A percentile compares a stretch with the other conserved stretches of the same genome.
These are phyloP conservation scores for Annulohypoxylon stygium DNA, from an alignment of 495 filamentous ascomycete species.

Conservation along the genomic window DNA sequence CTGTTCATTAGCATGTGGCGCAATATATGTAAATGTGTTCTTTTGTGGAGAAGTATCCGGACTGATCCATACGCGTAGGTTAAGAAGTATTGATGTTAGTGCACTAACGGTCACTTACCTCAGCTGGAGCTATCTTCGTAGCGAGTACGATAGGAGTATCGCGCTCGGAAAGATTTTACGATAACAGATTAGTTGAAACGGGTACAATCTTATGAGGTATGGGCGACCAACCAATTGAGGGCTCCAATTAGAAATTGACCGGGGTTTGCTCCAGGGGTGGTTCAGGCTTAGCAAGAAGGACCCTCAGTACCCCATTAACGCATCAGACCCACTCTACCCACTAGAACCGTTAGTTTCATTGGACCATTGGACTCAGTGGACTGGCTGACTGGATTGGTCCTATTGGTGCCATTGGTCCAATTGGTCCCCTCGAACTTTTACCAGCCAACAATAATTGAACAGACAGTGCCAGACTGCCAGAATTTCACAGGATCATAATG, in stretches of 20 bases:
- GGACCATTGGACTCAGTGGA: too few relatives aligned
- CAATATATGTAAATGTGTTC: constrained; percentile 12
- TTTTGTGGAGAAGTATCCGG: background rate
- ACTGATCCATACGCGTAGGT: background rate
- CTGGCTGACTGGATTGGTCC: too few relatives aligned
- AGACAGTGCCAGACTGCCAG: background rate
- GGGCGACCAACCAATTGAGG: constrained; percentile 38
- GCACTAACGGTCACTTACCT: constrained; percentile 19
- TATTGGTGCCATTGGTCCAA: too few relatives aligned
- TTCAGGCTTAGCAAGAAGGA: constrained; percentile 1
- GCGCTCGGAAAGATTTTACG: background rate
- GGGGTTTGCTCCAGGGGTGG: background rate
- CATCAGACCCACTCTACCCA: background rate
- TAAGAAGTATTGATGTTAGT: constrained; percentile 33
- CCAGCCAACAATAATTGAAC: constrained; percentile 30
- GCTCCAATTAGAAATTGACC: constrained; percentile 38
- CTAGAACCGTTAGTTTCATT: too few relatives aligned
- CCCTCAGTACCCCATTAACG: background rate
- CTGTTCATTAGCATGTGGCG: constrained; percentile 37
- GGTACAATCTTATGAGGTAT: constrained; percentile 9
- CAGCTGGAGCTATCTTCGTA: background rate
- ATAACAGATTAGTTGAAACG: constrained; percentile 39
- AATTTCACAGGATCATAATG: constrained; percentile 27
- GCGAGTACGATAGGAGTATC: background rate
- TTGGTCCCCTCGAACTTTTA: background rate